These are phyloP conservation scores for Ceratobasidium sp. DNA, from an alignment of 1,284 basidiomycete genomes.

Conservation along the genomic window DNA sequence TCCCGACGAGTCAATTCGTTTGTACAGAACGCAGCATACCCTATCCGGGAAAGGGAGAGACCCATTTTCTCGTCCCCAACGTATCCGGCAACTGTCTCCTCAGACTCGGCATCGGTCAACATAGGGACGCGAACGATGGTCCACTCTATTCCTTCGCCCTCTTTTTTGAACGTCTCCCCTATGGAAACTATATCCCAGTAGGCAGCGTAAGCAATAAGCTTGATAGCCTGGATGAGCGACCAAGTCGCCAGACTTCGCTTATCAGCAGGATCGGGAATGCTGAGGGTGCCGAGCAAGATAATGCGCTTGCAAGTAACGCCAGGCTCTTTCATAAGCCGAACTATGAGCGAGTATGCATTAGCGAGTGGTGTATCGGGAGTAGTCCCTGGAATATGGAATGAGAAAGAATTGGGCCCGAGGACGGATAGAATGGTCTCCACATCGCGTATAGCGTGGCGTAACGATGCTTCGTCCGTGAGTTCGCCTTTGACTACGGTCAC, in stretches of 20 bases:
- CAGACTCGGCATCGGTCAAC: conserved; percentile 15
- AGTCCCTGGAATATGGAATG: conserved; percentile 20
- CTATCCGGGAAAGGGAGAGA: conserved; percentile 15
- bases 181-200: conserved; percentile 26
- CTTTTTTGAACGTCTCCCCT: conserved; percentile 13
- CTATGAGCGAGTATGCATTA: conserved; percentile 25
- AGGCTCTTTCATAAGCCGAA: conserved; percentile 32
- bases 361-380: conserved; percentile 19
- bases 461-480: conserved; percentile 20
- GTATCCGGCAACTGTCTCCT: conserved; percentile 21
- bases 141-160: conserved; percentile 28
- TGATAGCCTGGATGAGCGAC: not conserved
- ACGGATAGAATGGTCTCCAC: conserved; percentile 18
- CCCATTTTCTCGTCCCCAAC: conserved; percentile 11
- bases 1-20: conserved; percentile 4
- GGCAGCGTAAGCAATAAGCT: conserved; percentile 25
- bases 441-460: conserved; percentile 30
- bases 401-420: conserved; percentile 16
- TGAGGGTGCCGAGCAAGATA: conserved; percentile 24
- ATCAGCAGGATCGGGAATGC: conserved; percentile 18
- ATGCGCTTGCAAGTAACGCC: conserved; percentile 27
- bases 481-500: conserved; percentile 20
- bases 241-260: conserved; percentile 2
- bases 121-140: conserved; percentile 31
- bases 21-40: conserved; percentile 28